A percentile compares a stretch with the other conserved stretches of the same genome.
Conservation (phyloP, 331 rosid species). For the Quercus phellos region DNA sequence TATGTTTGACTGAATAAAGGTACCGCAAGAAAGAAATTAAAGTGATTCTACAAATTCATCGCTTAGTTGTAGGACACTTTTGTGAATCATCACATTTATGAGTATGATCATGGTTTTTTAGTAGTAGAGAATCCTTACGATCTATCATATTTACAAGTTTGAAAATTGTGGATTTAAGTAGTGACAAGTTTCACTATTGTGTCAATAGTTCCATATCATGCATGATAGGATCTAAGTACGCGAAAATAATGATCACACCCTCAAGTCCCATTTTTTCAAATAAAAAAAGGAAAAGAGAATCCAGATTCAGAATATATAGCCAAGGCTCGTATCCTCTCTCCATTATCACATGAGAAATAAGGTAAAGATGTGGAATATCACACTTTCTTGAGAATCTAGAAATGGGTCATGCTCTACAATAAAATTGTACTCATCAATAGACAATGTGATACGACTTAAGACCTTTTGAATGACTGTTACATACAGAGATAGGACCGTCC, state of each 20-base stretch:
- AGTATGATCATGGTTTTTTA: rapidly evolving
- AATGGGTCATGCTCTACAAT: not conserved
- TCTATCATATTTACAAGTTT: rapidly evolving
- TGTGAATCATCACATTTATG: too few relatives aligned
- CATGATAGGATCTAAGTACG: too few relatives aligned
- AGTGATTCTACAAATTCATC: not conserved
- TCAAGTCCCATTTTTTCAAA: too few relatives aligned
- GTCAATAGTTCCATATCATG: rapidly evolving
- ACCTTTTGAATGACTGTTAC: too few relatives aligned
- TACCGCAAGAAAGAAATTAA: not conserved
- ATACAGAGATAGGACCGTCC: not conserved
- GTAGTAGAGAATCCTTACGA: too few relatives aligned
- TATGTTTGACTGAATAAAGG: constrained; percentile 11
- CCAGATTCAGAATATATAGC: not conserved
- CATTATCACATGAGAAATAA: not conserved
- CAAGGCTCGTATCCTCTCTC: not conserved
- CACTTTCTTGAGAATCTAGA: constrained; percentile 3
- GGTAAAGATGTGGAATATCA: not conserved
- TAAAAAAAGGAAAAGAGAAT: not conserved
- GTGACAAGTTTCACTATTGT: too few relatives aligned
- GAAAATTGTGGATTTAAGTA: too few relatives aligned
- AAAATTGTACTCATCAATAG: not conserved
- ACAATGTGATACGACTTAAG: too few relatives aligned
- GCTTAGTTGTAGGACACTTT: too few relatives aligned
- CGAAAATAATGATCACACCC: too few relatives aligned